Base-by-base conservation (phyloP, 148 eudicot species). In the Silene uniflora region DNA sequence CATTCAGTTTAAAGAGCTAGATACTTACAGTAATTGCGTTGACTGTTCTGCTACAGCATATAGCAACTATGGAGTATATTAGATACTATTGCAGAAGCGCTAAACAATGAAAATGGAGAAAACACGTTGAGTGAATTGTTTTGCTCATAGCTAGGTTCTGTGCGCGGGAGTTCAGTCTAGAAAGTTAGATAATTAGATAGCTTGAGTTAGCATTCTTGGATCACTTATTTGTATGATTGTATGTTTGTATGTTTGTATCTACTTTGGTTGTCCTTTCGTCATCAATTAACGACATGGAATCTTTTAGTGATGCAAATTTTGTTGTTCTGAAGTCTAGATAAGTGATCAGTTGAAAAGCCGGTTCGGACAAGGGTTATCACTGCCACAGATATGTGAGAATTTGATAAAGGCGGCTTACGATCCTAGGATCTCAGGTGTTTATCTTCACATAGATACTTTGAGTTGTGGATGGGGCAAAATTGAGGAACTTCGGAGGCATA, bases 351-450 rank as follows among this genome's bases (percentile, higher is more conserved):
- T 90, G 80, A 89, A 86, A 80, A 82, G 91, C 75, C 86, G 89
- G 77, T 91, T 90, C 75, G 80, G 91, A 44, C 84, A 86, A 65
- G 93, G 88, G 65, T 75, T 91, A 55, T 94, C 98, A n/a, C 84
- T 91, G 47, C 98, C 98, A 54, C 97, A 92, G 83, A 83, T 94
- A 75, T 94, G 98, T 80, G 97, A 94, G 80, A 94, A 94, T 82
- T 85, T 94, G 62, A 75, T 83, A 1, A 94, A 94, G 84, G 98
- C 97, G 52, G 96, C 98, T 44, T 87, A 92, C 84, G 98, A 91
- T 88, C 97, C 98, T 84, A 89, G 97, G 60, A 87, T 94, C 35
- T 76, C 92, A 72, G 98, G 96, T 39, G 81, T 94, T 63, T 94
- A 94, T 82, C 91, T 94, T 67, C 98, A 94, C 55, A 90, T 94